Evolutionary conservation across 352 stramenopile genomes (phyloP).

Genomic region (Globisporangium viniferum): DNA sequence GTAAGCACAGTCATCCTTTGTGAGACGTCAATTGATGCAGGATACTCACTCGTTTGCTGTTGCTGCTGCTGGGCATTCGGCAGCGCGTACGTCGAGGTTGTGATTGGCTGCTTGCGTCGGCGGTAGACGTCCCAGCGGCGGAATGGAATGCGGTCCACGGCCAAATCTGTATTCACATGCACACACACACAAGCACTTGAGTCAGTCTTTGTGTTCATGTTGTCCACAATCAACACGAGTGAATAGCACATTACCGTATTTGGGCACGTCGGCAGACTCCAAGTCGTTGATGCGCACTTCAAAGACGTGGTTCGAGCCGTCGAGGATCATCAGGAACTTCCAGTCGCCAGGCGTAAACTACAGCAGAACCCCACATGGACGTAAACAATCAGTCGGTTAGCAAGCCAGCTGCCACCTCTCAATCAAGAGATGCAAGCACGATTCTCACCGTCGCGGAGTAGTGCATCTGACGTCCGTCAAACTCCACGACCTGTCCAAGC

Average conservation of each 20-base stretch:
- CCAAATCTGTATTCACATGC: slow-evolving; percentile 40
- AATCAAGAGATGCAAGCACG: neutral
- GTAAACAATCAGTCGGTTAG: slow-evolving; percentile 2
- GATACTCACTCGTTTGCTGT: slow-evolving; percentile 1
- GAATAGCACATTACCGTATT: slow-evolving; percentile 62
- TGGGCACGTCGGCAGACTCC: slow-evolving; percentile 67
- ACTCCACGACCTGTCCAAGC: slow-evolving; percentile 55
- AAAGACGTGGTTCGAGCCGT: slow-evolving; percentile 67
- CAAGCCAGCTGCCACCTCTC: neutral
- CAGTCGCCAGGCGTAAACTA: slow-evolving; percentile 73
- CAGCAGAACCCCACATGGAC: neutral
- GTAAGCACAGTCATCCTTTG: neutral
- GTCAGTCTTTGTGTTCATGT: neutral
- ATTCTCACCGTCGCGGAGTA: slow-evolving; percentile 67
- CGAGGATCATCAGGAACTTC: slow-evolving; percentile 76
- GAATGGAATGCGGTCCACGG: slow-evolving; percentile 77
- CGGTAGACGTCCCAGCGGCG: slow-evolving; percentile 82
- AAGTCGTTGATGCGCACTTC: slow-evolving; percentile 87
- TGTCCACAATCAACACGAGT: neutral
- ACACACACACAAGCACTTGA: neutral
- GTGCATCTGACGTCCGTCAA: slow-evolving; percentile 78
- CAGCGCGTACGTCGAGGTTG: slow-evolving; percentile 38
- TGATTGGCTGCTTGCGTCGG: slow-evolving; percentile 53
- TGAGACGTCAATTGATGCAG: neutral
- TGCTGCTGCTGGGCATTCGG: slow-evolving; percentile 23